phyloP scores from a whole-genome alignment of 768 basidiomycete genomes.

The Dentipellis fragilis region DNA sequence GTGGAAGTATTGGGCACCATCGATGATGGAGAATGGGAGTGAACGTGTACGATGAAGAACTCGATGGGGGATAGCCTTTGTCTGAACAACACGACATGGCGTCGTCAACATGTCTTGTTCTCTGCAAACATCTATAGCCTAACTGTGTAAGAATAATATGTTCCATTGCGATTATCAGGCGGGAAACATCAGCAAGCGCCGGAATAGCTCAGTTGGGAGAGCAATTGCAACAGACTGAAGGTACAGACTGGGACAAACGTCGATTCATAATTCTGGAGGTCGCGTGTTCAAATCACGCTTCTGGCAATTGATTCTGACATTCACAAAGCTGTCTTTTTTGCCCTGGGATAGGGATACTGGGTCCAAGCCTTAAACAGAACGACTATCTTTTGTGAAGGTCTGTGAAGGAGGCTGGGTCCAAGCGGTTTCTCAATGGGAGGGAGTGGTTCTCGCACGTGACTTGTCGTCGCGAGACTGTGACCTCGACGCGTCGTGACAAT shows the following conservation, averaged over 20 bases:
- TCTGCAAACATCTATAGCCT: no score
- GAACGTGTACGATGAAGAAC: background rate
- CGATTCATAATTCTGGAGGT: conserved; percentile 2
- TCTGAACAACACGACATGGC: no score
- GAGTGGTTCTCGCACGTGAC: no score
- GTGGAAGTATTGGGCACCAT: conserved; percentile 22
- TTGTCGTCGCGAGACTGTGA: no score
- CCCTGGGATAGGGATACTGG: no score
- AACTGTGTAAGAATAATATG: no score
- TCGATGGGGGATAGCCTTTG: no score
- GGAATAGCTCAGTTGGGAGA: conserved; percentile 23
- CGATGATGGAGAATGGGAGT: conserved; percentile 17
- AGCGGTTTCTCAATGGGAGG: no score
- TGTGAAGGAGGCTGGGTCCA: no score
- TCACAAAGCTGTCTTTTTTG: background rate
- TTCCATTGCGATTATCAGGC: no score
- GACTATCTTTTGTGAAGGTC: background rate
- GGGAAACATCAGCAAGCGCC: conserved; percentile 1
- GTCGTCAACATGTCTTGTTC: no score
- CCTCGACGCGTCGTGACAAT: no score
- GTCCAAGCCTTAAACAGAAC: background rate
- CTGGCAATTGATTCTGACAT: conserved; percentile 1
- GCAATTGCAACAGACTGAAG: conserved; percentile 25
- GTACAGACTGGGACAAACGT: background rate
- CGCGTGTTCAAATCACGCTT: conserved; percentile 11